Base-by-base conservation (phyloP, 805 yeast species). In the Yarrowia porcina region DNA sequence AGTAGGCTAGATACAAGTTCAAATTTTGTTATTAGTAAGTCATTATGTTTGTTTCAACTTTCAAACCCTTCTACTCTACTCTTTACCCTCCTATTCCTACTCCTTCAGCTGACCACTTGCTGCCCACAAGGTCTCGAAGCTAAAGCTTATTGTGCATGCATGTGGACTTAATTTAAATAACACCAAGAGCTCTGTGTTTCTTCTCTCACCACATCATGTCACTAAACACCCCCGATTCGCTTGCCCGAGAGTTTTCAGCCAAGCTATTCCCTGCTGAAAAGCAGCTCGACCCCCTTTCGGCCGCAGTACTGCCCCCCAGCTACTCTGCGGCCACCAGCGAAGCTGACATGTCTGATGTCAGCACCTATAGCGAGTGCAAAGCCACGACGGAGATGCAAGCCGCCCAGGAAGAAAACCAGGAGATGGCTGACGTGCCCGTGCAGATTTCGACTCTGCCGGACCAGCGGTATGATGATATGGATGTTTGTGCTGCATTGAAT, bases 381-480 rank as follows among this genome's bases (percentile, higher is more conserved):
- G 39, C 39, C n/a, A 28, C 52, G 15, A 20, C 54, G 17, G 21
- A 17, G 9, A 21, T 49, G 28, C 56, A 32, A 27, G 45, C 28
- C 12, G 27, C 30, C 17, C 36, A 32, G 36, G 36, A 28, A 2
- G 36, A 45, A 4, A 45, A 45, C 27, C 17, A 28, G 36, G 52
- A 32, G 39, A 33, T 49, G 38, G 5, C 56, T 8, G 39, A 49
- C 17, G 56, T 52, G 7, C 60, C 60, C 21, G 36, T 56, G 28
- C 39, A 56, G 47, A 30, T 56, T 12, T 28, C 35, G 11, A 56
- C 47, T 1, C 49, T 56, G 49, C 61, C 61, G 30, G 49, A 56
- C 36, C 61, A 56, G 49, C 61, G 61, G 61, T 56, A 56, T 56
- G 61, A 56, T 20, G 49, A 39, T 39, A 56, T 56, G 47, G 49